These are phyloP conservation scores for Stemphylium beticola DNA, from an alignment of 2,329 filamentous ascomycete genomes.

Conservation along the genomic window DNA sequence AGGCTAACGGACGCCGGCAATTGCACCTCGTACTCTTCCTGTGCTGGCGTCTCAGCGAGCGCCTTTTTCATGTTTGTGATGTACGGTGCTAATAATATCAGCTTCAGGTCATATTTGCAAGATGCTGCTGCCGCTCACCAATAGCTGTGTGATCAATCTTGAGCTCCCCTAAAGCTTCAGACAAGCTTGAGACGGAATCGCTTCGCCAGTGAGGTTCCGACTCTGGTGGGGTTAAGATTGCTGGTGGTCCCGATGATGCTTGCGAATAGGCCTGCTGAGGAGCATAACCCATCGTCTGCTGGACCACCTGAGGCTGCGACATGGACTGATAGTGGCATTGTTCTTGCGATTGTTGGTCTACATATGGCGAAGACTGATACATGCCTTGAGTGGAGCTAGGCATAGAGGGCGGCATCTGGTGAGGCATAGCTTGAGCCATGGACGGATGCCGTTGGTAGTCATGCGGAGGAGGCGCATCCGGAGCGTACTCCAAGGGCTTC, in stretches of 20 bases:
- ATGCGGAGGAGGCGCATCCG: slow-evolving; percentile 48
- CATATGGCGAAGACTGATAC: slow-evolving; percentile 47
- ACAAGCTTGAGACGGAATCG: slow-evolving; percentile 67
- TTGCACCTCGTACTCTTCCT: slow-evolving; percentile 74
- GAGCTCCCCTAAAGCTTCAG: slow-evolving; percentile 81
- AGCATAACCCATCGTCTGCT: slow-evolving; percentile 44
- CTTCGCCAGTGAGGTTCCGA: slow-evolving; percentile 57
- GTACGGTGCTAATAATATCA: slow-evolving; percentile 72
- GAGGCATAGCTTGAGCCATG: slow-evolving; percentile 38
- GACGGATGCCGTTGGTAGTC: slow-evolving; percentile 47
- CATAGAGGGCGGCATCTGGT: slow-evolving; percentile 39
- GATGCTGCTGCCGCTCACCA: slow-evolving; percentile 61
- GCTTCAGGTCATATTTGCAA: neutral
- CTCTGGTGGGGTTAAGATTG: slow-evolving; percentile 49
- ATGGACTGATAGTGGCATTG: slow-evolving; percentile 47
- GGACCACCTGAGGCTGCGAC: slow-evolving; percentile 40
- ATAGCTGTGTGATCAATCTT: slow-evolving; percentile 87
- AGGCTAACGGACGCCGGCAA: slow-evolving; percentile 73
- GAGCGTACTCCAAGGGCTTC: slow-evolving; percentile 49
- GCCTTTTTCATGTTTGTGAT: slow-evolving; percentile 69
- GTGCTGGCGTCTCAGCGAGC: slow-evolving; percentile 65
- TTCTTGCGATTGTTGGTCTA: slow-evolving; percentile 42
- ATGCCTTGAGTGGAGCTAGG: slow-evolving; percentile 40
- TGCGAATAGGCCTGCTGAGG: slow-evolving; percentile 44
- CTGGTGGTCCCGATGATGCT: slow-evolving; percentile 29